Evolutionary conservation across 192 early-diverging fungal genomes (phyloP).

Genomic region (Allomyces macrogynus): DNA sequence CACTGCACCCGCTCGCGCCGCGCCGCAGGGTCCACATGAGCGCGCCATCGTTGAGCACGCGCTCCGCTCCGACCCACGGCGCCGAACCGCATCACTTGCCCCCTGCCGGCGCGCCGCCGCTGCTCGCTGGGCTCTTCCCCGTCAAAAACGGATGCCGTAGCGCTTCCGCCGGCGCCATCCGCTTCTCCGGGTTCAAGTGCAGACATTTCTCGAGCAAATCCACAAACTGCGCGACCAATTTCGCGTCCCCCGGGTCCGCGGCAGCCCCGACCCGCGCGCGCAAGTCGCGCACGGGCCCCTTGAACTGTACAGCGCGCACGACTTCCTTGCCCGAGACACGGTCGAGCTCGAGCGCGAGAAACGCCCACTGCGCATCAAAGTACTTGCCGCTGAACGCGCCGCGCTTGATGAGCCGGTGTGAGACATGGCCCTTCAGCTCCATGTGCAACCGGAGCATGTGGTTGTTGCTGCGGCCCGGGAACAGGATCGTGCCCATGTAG

Average conservation of each 20-base stretch:
- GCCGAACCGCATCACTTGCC: too few relatives aligned
- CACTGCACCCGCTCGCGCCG: too few relatives aligned
- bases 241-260: conserved; percentile 22
- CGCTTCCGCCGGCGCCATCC: conserved; percentile 68
- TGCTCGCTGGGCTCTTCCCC: not conserved
- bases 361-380: conserved; percentile 61
- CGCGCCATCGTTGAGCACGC: too few relatives aligned
- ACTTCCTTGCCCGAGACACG: conserved; percentile 47
- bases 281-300: conserved; percentile 49
- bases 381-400: conserved; percentile 67
- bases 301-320: conserved; percentile 37
- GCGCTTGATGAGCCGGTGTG: conserved; percentile 59
- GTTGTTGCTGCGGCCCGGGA: conserved; percentile 84
- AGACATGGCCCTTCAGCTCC: conserved; percentile 77
- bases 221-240: conserved; percentile 45
- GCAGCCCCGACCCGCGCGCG: conserved; percentile 40
- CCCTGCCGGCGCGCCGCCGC: too few relatives aligned
- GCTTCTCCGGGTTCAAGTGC: conserved; percentile 66
- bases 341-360: conserved; percentile 39
- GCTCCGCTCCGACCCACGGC: too few relatives aligned
- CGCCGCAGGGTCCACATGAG: too few relatives aligned
- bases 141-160: conserved; percentile 69
- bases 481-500: conserved; percentile 85
- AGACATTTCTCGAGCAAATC: conserved; percentile 73
- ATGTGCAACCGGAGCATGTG: conserved; percentile 88